Evolutionary conservation across 768 basidiomycete genomes (phyloP), one percentile per base, ranked within the genome.

Genomic region (Trametes cingulata): DNA sequence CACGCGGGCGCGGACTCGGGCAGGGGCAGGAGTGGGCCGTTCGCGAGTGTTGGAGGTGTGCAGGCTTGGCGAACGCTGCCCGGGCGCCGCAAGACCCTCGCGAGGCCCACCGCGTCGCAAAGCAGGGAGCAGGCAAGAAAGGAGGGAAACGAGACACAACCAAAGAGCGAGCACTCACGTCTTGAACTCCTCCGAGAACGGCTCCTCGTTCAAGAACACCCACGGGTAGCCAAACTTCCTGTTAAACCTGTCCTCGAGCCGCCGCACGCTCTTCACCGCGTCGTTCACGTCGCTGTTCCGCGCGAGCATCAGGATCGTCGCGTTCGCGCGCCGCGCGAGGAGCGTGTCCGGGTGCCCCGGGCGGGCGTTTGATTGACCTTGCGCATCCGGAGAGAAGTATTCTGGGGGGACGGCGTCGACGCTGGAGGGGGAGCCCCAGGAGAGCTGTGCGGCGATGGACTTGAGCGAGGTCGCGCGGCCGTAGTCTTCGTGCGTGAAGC

Each of bases 161-260:
- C 13, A 47, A 46, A 36, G 3, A 6, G 52, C 24, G 22, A 56
- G 60, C 12, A 68, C 80, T 65, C 68, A 85, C 83, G 75, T 75
- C 69, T 87, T 91, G 74, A 95, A 95, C 17, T 84, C 81, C 0
- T 87, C 85, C 14, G 81, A 77, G 72, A 96, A 96, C 0, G 84
- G 82, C 62, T 84, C 82, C 49, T 97, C 94, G 70, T 96, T 96
- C 60, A 98, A 77, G 74, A 97, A 90, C 24, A 93, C 87, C 72
- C 91, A 97, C 4, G 93, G 91, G 68, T 97, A 96, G 20, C 82
- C 79, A 65, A 84, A 90, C 61, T 80, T 82, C 43, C 78, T 76
- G 74, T 98, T 98, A 77, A 97, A 97, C 40, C 89, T 78, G 69
- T 92, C 88, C 75, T 98, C 96, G 75, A 93, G 74, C 71, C 89